phyloP scores from a whole-genome alignment of 352 stramenopile genomes.

The Globisporangium echinulatum region DNA sequence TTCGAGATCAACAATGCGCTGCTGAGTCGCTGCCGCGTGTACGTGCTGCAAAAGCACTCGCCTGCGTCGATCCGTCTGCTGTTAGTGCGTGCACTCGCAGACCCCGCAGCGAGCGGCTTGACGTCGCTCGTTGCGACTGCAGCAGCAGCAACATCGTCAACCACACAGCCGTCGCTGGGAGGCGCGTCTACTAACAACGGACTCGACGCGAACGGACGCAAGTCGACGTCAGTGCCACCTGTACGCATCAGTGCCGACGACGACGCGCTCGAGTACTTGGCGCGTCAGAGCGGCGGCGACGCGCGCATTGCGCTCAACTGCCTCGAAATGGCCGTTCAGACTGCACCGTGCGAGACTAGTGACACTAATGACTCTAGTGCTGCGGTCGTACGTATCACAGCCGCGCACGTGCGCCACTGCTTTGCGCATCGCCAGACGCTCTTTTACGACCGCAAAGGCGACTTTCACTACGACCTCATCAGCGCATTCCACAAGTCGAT shows the following conservation, averaged over 20 bases:
- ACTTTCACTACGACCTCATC: conserved; percentile 85
- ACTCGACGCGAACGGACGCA: conserved; percentile 20
- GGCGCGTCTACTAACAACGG: conserved; percentile 2
- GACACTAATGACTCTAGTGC: too few relatives aligned
- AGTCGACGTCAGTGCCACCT: conserved; percentile 32
- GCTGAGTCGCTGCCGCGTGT: conserved; percentile 73
- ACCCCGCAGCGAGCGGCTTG: conserved; percentile 24
- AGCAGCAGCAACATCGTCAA: neutral
- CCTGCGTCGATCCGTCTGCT: conserved; percentile 56
- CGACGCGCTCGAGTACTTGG: conserved; percentile 47
- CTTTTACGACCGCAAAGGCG: conserved; percentile 80
- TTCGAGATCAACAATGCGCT: conserved; percentile 86
- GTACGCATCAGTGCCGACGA: too few relatives aligned
- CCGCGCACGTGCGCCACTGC: conserved; percentile 59
- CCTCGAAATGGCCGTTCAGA: conserved; percentile 74
- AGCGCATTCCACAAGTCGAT: conserved; percentile 84
- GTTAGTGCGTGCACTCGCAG: conserved; percentile 47
- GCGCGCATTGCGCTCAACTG: conserved; percentile 77
- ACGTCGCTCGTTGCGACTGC: conserved; percentile 10
- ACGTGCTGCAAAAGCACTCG: conserved; percentile 68
- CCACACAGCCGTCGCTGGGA: too few relatives aligned
- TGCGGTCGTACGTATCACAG: conserved; percentile 28
- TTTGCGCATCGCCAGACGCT: conserved; percentile 68
- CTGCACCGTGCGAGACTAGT: conserved; percentile 20
- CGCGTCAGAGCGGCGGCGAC: conserved; percentile 70